Evolutionary conservation across 257 asterid genomes (phyloP), one percentile per base, ranked within the genome.

Genomic region (Solanum infundibuliforme): DNA sequence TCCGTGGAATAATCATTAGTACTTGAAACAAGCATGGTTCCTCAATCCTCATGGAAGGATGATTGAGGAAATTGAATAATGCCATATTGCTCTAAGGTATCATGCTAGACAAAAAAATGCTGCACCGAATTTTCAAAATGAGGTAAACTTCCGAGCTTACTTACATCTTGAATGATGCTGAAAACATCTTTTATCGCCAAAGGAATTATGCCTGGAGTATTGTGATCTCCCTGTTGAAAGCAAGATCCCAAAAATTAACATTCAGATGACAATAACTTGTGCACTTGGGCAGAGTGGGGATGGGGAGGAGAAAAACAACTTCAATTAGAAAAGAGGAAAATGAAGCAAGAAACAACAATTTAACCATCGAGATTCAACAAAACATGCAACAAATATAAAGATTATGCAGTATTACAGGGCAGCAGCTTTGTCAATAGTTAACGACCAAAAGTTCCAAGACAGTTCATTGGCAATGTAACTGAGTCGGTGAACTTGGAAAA

Each of bases 101-200:
- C 77, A 27, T 86, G 83, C 82, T 20, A 69, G 87, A 71, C 29
- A 29, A 27, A 29, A 29, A 68, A 39, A 7, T 6, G 36, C 71
- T 32, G 69, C 69, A 38, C 21, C 39, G 65, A 71, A 92, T 39
- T 86, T 35, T 69, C 83, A 77, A 81, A 88, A 83, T 31, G 83
- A 43, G 85, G 72, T 65, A 48, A 71, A 25, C 86, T 76, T 83
- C 35, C 43, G 21, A 89, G 89, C 79, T 84, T 86, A 87, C 99
- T 92, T 93, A 97, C 99, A 91, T 97, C 99, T 90, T 96, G 99
- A 91, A 97, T 97, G 36, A 96, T 96, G 93, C 99, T 96, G 92
- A 97, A 97, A 87, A 97, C 99, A 89, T 97, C 99, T 91, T 97
- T 97, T 88, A 97, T 97, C 23, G 99, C 99, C 93, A 97, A 90